phyloP scores from a whole-genome alignment of 2,329 filamentous ascomycete species.

The Alternaria sp. region DNA sequence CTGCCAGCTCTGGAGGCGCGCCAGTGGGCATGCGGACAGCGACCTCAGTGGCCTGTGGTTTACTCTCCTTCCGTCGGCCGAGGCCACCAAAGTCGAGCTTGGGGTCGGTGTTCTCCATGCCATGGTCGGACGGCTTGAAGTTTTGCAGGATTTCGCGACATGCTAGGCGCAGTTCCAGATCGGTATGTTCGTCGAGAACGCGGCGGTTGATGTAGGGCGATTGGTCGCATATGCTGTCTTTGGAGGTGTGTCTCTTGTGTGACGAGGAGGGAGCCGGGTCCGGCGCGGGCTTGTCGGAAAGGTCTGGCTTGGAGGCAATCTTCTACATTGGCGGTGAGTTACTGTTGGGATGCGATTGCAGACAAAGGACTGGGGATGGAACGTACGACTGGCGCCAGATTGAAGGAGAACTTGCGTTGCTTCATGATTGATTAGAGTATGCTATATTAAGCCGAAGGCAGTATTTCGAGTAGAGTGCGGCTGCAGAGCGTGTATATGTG shows the following conservation, averaged over 20 bases:
- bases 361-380: neutral
- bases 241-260: slow-evolving; percentile 36
- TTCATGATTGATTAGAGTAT: slow-evolving; percentile 28
- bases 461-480: neutral
- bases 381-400: slow-evolving; percentile 51
- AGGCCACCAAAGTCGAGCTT: slow-evolving; percentile 44
- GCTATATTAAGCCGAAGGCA: neutral
- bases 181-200: slow-evolving; percentile 50
- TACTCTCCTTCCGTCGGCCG: slow-evolving; percentile 28
- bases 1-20: slow-evolving; percentile 36
- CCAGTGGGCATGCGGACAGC: slow-evolving; percentile 39
- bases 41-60: slow-evolving; percentile 25
- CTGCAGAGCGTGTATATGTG: neutral
- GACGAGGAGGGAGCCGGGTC: slow-evolving; percentile 25
- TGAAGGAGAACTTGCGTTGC: slow-evolving; percentile 55
- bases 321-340: slow-evolving; percentile 33
- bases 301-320: slow-evolving; percentile 40
- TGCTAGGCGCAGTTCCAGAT: slow-evolving; percentile 54
- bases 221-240: slow-evolving; percentile 44
- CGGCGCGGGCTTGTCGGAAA: slow-evolving; percentile 37
- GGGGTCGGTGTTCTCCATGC: slow-evolving; percentile 45
- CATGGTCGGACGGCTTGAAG: slow-evolving; percentile 50
- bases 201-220: slow-evolving; percentile 54
- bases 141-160: slow-evolving; percentile 54
- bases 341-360: neutral